Conservation (phyloP, 2,329 filamentous ascomycete species). For the Triangularia setosa region DNA sequence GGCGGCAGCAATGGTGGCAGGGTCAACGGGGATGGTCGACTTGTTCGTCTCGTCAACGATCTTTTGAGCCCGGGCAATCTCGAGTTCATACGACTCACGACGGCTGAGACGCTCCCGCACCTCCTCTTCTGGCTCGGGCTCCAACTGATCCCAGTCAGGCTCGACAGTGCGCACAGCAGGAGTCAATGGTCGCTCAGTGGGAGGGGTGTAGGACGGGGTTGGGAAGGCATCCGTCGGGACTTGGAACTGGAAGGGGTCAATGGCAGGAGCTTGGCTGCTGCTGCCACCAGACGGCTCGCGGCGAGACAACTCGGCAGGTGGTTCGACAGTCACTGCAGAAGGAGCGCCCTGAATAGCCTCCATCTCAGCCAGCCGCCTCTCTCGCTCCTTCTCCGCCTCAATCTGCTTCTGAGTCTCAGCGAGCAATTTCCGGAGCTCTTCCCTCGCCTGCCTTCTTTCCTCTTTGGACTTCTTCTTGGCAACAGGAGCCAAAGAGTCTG, state of each 20-base stretch:
- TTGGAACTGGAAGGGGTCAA: slow-evolving; percentile 59
- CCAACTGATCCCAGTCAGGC: slow-evolving; percentile 39
- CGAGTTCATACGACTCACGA: slow-evolving; percentile 48
- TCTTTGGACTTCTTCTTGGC: slow-evolving; percentile 22
- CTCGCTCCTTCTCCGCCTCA: slow-evolving; percentile 24
- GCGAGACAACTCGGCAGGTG: not conserved
- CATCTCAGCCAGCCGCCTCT: slow-evolving; percentile 11
- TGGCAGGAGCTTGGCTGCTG: slow-evolving; percentile 24
- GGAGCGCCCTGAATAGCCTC: slow-evolving; percentile 23
- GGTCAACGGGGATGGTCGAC: slow-evolving; percentile 40
- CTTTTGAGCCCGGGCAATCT: slow-evolving; percentile 38
- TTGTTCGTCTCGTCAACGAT: slow-evolving; percentile 45
- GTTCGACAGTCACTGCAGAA: not conserved
- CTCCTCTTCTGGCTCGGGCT: slow-evolving; percentile 23
- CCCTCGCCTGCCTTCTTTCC: slow-evolving; percentile 21
- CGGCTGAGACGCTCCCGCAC: slow-evolving; percentile 42
- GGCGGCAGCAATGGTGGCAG: slow-evolving; percentile 45
- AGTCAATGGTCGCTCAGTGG: slow-evolving; percentile 41
- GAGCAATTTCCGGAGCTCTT: slow-evolving; percentile 25
- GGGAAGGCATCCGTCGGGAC: slow-evolving; percentile 50
- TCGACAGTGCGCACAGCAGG: slow-evolving; percentile 52
- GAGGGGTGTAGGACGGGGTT: slow-evolving; percentile 38
- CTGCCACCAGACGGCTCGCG: slow-evolving; percentile 8
- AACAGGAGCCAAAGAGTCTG: slow-evolving; percentile 2
- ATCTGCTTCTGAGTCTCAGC: slow-evolving; percentile 24